Conservation (phyloP, 805 yeast genomes). For the Metschnikowia baotianmanensis region DNA sequence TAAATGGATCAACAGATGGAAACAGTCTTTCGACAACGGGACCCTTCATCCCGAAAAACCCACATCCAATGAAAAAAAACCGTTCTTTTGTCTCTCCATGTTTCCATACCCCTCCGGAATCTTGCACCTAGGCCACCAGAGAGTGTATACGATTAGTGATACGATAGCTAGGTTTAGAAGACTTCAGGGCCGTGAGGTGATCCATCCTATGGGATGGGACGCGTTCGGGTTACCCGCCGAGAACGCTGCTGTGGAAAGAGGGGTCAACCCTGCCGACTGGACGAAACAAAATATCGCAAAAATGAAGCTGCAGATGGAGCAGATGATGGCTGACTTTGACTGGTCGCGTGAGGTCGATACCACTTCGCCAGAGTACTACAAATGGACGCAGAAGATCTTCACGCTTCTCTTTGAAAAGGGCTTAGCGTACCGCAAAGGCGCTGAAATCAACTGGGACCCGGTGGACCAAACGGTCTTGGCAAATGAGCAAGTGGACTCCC, state of each 20-base stretch:
- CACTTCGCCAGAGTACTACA: constrained; percentile 82
- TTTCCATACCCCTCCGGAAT: constrained; percentile 96
- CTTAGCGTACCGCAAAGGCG: constrained; percentile 79
- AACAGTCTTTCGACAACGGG: constrained; percentile 27
- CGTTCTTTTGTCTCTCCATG: constrained; percentile 74
- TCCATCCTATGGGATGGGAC: constrained; percentile 99
- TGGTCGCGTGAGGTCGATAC: constrained; percentile 92
- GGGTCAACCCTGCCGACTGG: constrained; percentile 79
- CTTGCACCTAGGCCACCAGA: constrained; percentile 88
- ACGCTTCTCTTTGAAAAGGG: constrained; percentile 70
- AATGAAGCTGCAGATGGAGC: constrained; percentile 80
- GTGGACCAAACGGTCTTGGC: constrained; percentile 93
- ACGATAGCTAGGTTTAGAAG: constrained; percentile 75
- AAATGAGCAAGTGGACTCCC: constrained; percentile 88
- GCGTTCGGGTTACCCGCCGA: constrained; percentile 98
- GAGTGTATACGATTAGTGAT: constrained; percentile 92
- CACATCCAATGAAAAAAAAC: neutral
- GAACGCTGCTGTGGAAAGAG: constrained; percentile 91
- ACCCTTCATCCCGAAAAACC: constrained; percentile 35
- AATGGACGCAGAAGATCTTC: constrained; percentile 89
- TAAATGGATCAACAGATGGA: constrained; percentile 57
- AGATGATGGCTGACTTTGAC: constrained; percentile 83
- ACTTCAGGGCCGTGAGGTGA: constrained; percentile 70
- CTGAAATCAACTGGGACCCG: constrained; percentile 98
- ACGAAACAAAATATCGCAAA: constrained; percentile 73